Evolutionary conservation across 2,329 filamentous ascomycete species (phyloP), one percentile per base, ranked within the genome.

Genomic region (Myotisia sp.): DNA sequence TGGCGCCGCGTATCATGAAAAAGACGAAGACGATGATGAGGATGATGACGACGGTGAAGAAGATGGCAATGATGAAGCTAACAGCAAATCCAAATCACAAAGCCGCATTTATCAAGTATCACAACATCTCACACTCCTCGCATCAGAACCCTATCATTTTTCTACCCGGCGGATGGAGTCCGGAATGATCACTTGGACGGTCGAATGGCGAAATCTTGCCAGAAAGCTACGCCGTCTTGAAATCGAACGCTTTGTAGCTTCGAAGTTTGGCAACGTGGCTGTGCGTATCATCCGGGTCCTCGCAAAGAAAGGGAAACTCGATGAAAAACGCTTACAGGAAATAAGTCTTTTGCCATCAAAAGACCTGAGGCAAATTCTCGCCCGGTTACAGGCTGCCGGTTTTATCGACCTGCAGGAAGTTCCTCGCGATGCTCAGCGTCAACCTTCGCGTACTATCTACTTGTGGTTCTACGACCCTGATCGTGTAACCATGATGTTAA

Each of bases 341-440:
- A 68, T 85, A 37, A 81, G 80, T 34, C 71, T 98, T 40, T 78
- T 94, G 64, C 79, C 79, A 37, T 82, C 87, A 47, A 76, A 79
- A 38, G 83, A 93, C 34, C 74, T 95, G 16, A 82, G 90, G 29
- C 75, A 78, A 38, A 79, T 85, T 42, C 77, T 95, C 57, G 77
- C 82, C 9, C 74, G 77, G 41, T 81, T 98, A 69, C 82, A 92
- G 46, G 76, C 84, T 54, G 75, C 76, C 12, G 87, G 90, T 2
- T 77, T 90, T 40, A 74, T 93, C 8, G 84, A 95, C 45, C 74
- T 92, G 4, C 90, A 98, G 55, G 90, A 98, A 60, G 79, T 98
- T 1, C 90, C 90, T 1, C 81, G 82, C 44, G 87, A 95, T 49
- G 79, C 79, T 44, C 78, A 76, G 41, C 77, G 85, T 21, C 72